Evolutionary conservation across 805 yeast genomes (phyloP), one percentile per base, ranked within the genome.

Genomic region (Candida takata): DNA sequence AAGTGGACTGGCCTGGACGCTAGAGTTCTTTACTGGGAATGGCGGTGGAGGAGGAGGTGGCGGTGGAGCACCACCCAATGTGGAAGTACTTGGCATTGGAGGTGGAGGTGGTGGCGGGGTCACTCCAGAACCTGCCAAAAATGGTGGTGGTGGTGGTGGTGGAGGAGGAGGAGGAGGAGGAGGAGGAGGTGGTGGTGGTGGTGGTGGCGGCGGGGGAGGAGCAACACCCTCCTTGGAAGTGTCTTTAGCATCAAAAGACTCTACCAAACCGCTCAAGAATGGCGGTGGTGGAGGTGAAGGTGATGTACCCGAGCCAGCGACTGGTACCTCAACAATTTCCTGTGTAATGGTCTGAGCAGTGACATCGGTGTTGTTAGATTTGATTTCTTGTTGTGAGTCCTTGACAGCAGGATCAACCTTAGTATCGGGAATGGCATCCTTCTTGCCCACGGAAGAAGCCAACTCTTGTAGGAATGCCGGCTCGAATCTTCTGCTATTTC

Each of bases 401-500:
- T 32, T 41, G 20, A 38, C 21, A 5, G 35, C 29, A 11, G 21
- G 7, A 3, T 24, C 8, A 9, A 24, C 19, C 24, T 29, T 35
- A 3, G 23, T 24, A 24, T 40, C 41, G 12, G 45, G 37, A 18
- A 45, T 44, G 12, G 47, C 35, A n/a, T 46, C 63, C 4, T 63
- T 50, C 37, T 60, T 70, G 7, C 56, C 60, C 10, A 76, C 79
- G 44, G 71, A 74, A 4, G 66, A 54, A 16, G 68, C 62, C 44
- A 77, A 58, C 48, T 77, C 84, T 31, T 66, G 62, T 44, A 77
- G 58, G 48, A 77, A 75, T 20, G 67, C 55, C 10, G 77, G 74
- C 38, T 67, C 58, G 62, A 68, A 50, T 2, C 56, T 56, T 29
- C 47, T 44, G 34, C 67, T 58, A 42, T 40, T 55, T 57, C 48